These are phyloP conservation scores for Phalaenopsis aphrodite DNA, from an alignment of 106 monocot species.

Conservation along the genomic window DNA sequence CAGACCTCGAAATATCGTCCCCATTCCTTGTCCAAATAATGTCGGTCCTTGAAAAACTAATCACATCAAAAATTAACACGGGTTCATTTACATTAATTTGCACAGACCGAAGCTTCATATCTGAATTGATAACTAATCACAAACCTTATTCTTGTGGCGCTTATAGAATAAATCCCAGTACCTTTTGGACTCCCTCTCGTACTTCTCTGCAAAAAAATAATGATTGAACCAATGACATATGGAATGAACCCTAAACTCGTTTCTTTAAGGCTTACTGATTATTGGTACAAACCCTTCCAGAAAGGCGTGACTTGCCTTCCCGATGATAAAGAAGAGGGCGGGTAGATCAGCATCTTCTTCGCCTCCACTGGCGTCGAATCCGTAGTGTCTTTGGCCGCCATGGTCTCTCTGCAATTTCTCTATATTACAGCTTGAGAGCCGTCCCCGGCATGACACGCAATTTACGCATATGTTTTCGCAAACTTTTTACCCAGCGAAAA, in stretches of 20 bases:
- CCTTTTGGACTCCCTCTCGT: slow-evolving; percentile 84
- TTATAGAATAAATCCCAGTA: slow-evolving; percentile 97
- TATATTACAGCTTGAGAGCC: too few species aligned
- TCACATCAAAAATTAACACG: slow-evolving; percentile 1
- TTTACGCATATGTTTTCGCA: too few species aligned
- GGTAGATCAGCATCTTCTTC: slow-evolving; percentile 66
- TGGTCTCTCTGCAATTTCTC: not conserved
- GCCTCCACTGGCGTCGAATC: slow-evolving; percentile 19
- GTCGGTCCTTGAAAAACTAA: slow-evolving; percentile 97
- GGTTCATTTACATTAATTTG: not conserved
- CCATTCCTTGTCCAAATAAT: slow-evolving; percentile 99
- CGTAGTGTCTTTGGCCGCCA: slow-evolving; percentile 1
- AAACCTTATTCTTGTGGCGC: slow-evolving; percentile 83
- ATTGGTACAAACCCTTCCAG: slow-evolving; percentile 57
- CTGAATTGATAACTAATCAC: not conserved
- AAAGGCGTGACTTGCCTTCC: slow-evolving; percentile 77
- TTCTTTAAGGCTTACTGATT: not conserved
- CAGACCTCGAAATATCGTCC: slow-evolving; percentile 65
- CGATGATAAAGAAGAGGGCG: slow-evolving; percentile 38
- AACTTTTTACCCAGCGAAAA: too few species aligned
- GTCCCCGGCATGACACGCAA: too few species aligned
- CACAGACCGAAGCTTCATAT: not conserved
- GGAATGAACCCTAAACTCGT: not conserved
- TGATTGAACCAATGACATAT: not conserved
- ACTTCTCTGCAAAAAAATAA: slow-evolving; percentile 58